A percentile compares a stretch with the other conserved stretches of the same genome.
These are phyloP conservation scores for Serendipita indica DNA, from an alignment of 768 basidiomycete genomes.

Conservation along the genomic window DNA sequence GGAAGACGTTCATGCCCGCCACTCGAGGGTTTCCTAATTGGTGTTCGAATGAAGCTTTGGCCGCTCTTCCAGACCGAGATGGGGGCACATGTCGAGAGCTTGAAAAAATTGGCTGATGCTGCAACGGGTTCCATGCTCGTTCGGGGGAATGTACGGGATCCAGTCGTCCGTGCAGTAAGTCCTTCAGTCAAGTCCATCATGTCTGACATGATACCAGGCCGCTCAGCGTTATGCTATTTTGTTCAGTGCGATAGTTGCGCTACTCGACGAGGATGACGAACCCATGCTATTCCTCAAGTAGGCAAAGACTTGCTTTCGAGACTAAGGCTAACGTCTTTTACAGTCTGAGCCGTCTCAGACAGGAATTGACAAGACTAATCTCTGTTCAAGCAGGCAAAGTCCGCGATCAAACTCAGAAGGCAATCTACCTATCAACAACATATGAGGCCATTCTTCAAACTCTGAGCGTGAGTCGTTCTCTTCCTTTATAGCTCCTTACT, in stretches of 20 bases:
- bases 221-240: slow-evolving; percentile 62
- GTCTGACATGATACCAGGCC: slow-evolving; percentile 30
- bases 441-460: slow-evolving; percentile 67
- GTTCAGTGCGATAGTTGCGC: slow-evolving; percentile 68
- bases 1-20: slow-evolving; percentile 67
- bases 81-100: slow-evolving; percentile 64
- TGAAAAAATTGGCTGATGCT: slow-evolving; percentile 74
- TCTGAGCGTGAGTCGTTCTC: slow-evolving; percentile 43
- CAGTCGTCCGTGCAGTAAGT: slow-evolving; percentile 45
- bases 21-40: slow-evolving; percentile 67
- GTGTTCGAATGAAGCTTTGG: slow-evolving; percentile 77
- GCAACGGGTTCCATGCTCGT: slow-evolving; percentile 44
- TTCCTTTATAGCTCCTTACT: not conserved
- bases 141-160: slow-evolving; percentile 54
- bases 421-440: slow-evolving; percentile 52
- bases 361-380: slow-evolving; percentile 68
- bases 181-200: slow-evolving; percentile 13
- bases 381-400: slow-evolving; percentile 54
- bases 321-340: not conserved
- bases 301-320: slow-evolving; percentile 21
- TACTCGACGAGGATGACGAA: slow-evolving; percentile 77
- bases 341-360: slow-evolving; percentile 72
- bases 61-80: slow-evolving; percentile 84
- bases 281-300: slow-evolving; percentile 96
- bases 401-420: slow-evolving; percentile 42